Base-by-base conservation (phyloP, 495 filamentous ascomycete species). In the Neurospora tetrasperma region DNA sequence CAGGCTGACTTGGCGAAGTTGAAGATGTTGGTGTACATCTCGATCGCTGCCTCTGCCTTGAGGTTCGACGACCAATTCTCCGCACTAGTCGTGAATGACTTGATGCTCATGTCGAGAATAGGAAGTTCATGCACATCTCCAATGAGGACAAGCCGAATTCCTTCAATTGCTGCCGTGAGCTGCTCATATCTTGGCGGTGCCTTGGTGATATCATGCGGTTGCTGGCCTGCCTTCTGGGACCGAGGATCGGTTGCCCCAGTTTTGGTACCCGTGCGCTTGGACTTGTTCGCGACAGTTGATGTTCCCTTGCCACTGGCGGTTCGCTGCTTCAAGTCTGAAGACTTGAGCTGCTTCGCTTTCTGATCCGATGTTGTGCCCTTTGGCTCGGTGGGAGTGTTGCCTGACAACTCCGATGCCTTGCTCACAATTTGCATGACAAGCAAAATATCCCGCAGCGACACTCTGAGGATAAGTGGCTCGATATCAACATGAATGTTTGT, bases 1-100 rank as follows among this genome's bases (percentile, higher is more conserved):
- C 96, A 99, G 10, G 94, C 92, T 1, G 96, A 98, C 80, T 99
- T 98, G 27, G 96, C 94, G 82, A 99, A 99, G 80, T 98, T 99
- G 85, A 96, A 98, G 70, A 98, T 90, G 79, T 98, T 99, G 76
- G 96, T 86, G 80, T 96, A 97, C 72, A 93, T 94, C 75, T 98
- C 93, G 71, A 98, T 90, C 42, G 85, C 93, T 1, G 93, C 93
- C 78, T 98, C 94, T 3, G 93, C 94, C 76, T 89, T 93, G 82
- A 98, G 85, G 12, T 90, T 91, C 20, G 90, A 90, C 5, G 94
- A 93, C 96, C 96, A 99, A 81, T 99, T 93, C 73, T 90, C 88
- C 16, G 96, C 90, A 71, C 90, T 89, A 12, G 93, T 88, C 39
- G 87, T 91, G 80, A 98, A 98, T 42, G 90, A 89, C 82, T 96